Evolutionary conservation across 352 stramenopile genomes (phyloP), one percentile per base, ranked within the genome.

Genomic region (Phytopythium chamaehyphon): DNA sequence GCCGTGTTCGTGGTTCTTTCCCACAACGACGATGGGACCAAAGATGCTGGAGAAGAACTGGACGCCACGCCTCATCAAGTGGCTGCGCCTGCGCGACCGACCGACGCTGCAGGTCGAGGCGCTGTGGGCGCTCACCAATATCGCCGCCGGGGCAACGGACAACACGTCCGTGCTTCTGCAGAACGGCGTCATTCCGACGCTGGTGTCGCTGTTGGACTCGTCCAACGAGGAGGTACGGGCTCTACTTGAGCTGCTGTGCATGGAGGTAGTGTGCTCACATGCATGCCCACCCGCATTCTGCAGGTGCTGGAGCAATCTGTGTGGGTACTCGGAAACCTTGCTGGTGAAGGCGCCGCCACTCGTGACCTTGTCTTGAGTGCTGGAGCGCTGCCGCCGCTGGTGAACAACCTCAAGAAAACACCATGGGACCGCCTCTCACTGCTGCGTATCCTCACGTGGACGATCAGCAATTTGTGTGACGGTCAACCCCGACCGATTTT

Each of bases 41-140:
- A 8, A 93, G 83, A 93, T 93, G 83, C 68, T 93, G 24, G 83
- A 93, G 65, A 93, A 94, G 58, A 92, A 94, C 62, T 92, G 82
- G 82, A 94, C 83, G 37, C 83, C 84, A 44, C 74, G 84, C 44
- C 54, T 94, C 24, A 91, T 94, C 62, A 90, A 90, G 59, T 94
- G 82, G 82, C 64, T 94, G 54, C 68, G 79, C 36, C 62, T 92
- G 35, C 66, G 81, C 8, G 84, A 94, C 57, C 77, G 77, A 45
- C 82, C 81, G 45, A 90, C 81, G 47, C 60, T 96, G 18, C 88
- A 97, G 71, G 85, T 97, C 21, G 95, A 98, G 69, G 90, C 94
- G 49, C 68, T 98, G 14, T 96, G 96, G 86, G 89, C 92, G 24
- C 73, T 98, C 14, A 98, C 94, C 7, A 98, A 98, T 69, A 98